phyloP scores from a whole-genome alignment of 208 protist genomes.

The Acanthamoeba rhysodes region DNA sequence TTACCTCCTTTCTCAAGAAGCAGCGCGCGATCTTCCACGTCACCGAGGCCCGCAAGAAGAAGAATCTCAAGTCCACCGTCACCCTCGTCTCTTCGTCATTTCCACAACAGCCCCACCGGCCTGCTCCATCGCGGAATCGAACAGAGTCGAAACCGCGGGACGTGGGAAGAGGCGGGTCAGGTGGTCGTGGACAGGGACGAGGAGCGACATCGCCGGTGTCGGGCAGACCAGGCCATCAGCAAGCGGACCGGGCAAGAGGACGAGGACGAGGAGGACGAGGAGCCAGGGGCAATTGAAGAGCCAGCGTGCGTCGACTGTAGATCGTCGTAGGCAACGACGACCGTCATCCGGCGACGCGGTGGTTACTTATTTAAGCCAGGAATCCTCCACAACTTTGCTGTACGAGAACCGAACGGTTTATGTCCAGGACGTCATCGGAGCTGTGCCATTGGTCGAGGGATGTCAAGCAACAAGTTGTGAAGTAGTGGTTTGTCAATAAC shows the following conservation, averaged over 20 bases:
- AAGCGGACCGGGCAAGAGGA: not conserved
- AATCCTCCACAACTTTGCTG: too few relatives aligned
- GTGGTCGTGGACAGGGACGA: too few relatives aligned
- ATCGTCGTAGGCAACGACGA: too few relatives aligned
- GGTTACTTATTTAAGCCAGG: too few relatives aligned
- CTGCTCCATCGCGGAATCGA: not conserved
- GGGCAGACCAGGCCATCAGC: not conserved
- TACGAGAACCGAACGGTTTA: too few relatives aligned
- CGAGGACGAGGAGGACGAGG: not conserved
- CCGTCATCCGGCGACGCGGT: too few relatives aligned
- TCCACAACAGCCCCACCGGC: not conserved
- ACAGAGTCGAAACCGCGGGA: not conserved
- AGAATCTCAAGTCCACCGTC: constrained; percentile 51
- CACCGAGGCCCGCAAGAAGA: constrained; percentile 50
- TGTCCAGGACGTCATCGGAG: too few relatives aligned
- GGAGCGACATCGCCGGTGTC: too few relatives aligned
- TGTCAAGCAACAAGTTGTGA: not conserved
- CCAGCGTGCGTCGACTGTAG: too few relatives aligned
- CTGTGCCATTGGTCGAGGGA: too few relatives aligned
- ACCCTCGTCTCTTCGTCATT: not conserved
- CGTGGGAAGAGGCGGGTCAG: too few relatives aligned
- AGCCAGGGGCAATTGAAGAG: not conserved
- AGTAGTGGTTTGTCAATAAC: too few relatives aligned
- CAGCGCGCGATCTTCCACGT: constrained; percentile 27
- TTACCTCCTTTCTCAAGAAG: constrained; percentile 57